phyloP scores from a whole-genome alignment of 306 rosid species.

The Cicer judaicum region DNA sequence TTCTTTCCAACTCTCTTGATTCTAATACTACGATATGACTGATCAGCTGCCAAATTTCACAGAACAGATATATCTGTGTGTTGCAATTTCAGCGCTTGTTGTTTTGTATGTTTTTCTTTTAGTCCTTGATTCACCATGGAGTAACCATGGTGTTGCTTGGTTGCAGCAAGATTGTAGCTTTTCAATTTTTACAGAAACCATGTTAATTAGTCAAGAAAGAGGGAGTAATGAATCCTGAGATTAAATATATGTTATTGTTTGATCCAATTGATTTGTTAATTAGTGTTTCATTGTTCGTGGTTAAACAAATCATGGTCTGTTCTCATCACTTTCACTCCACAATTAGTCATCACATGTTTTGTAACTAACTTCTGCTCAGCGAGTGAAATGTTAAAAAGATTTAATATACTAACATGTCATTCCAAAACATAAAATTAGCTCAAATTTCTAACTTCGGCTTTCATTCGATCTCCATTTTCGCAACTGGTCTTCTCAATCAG shows the following conservation, averaged over 20 bases:
- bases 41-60: not conserved
- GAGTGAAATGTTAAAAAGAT: too few relatives aligned
- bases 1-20: not conserved
- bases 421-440: not conserved
- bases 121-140: constrained; percentile 50
- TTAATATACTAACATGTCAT: too few relatives aligned
- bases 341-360: not conserved
- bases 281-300: not conserved
- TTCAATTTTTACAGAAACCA: constrained; percentile 13
- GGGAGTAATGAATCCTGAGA: not conserved
- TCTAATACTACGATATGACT: not conserved
- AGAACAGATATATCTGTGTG: constrained; percentile 15
- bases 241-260: not conserved
- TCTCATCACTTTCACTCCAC: not conserved
- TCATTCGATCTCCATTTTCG: not conserved
- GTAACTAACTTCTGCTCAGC: too few relatives aligned
- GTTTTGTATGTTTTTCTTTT: constrained; percentile 36
- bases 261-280: not conserved
- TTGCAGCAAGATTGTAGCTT: constrained; percentile 41
- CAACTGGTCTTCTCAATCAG: too few relatives aligned
- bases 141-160: constrained; percentile 34
- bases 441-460: not conserved
- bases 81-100: constrained; percentile 41
- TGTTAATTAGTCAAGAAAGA: not conserved
- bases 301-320: not conserved